Conservation (phyloP, 805 yeast species). For the Wickerhamomyces ciferrii region DNA sequence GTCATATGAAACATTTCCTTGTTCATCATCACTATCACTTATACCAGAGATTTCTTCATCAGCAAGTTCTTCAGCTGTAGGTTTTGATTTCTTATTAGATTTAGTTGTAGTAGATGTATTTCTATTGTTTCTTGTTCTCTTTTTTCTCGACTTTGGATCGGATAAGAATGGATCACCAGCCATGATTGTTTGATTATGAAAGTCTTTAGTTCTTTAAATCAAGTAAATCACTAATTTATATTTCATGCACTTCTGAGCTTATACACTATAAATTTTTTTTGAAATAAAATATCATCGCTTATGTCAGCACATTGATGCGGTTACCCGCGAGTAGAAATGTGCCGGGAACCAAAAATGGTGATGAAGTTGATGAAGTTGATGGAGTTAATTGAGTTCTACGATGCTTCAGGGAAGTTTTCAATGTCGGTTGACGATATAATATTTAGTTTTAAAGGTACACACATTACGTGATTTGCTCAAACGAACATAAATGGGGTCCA, state of each 20-base stretch:
- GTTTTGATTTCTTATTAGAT: slow-evolving; percentile 9
- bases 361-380: background rate
- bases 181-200: slow-evolving; percentile 23
- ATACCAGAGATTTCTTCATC: slow-evolving; percentile 54
- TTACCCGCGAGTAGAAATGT: slow-evolving; percentile 6
- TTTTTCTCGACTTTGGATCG: slow-evolving; percentile 47
- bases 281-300: background rate
- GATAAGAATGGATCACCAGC: slow-evolving; percentile 59
- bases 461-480: too few relatives aligned
- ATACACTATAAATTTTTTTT: slow-evolving; percentile 2
- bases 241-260: background rate
- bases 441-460: too few relatives aligned
- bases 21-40: slow-evolving; percentile 45
- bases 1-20: slow-evolving; percentile 30
- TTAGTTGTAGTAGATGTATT: slow-evolving; percentile 8
- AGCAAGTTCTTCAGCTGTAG: slow-evolving; percentile 2
- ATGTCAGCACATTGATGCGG: slow-evolving; percentile 5
- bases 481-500: too few relatives aligned
- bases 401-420: too few relatives aligned
- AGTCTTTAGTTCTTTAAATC: background rate
- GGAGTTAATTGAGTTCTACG: too few relatives aligned
- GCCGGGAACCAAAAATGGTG: background rate
- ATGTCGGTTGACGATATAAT: too few relatives aligned
- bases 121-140: slow-evolving; percentile 12
- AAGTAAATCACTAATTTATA: background rate